Evolutionary conservation across 2,329 filamentous ascomycete genomes (phyloP).

Genomic region (Laburnicola sp.): DNA sequence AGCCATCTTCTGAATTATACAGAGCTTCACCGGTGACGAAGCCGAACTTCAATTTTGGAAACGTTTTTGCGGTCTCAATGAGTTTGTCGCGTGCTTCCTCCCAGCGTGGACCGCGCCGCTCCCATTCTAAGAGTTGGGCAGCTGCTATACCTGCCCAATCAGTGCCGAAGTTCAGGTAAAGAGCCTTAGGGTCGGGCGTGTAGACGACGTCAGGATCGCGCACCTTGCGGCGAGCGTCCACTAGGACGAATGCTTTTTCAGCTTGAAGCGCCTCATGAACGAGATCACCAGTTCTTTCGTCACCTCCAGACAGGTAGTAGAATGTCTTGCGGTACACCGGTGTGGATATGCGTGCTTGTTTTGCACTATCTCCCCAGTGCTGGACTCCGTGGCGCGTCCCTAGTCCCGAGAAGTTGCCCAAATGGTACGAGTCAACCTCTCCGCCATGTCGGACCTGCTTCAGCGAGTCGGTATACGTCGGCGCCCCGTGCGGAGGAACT

Average conservation of each 20-base stretch:
- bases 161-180: conserved; percentile 59
- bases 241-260: conserved; percentile 56
- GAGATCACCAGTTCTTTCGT: conserved; percentile 61
- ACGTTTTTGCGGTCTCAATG: conserved; percentile 54
- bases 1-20: conserved; percentile 56
- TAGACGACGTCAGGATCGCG: conserved; percentile 57
- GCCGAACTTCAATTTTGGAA: conserved; percentile 59
- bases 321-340: conserved; percentile 61
- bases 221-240: conserved; percentile 64
- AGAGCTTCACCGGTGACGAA: conserved; percentile 61
- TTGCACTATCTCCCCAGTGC: conserved; percentile 63
- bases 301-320: conserved; percentile 59
- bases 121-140: conserved; percentile 64
- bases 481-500: conserved; percentile 63
- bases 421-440: conserved; percentile 66
- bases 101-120: conserved; percentile 59
- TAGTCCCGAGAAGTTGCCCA: conserved; percentile 61
- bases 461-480: conserved; percentile 62
- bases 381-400: conserved; percentile 66
- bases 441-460: conserved; percentile 62
- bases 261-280: conserved; percentile 57
- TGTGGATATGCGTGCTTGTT: conserved; percentile 64
- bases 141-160: conserved; percentile 63
- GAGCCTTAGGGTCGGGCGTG: conserved; percentile 45
- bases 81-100: conserved; percentile 58